Evolutionary conservation across 2,329 filamentous ascomycete genomes (phyloP), one percentile per base, ranked within the genome.

Genomic region (Alternaria solani): DNA sequence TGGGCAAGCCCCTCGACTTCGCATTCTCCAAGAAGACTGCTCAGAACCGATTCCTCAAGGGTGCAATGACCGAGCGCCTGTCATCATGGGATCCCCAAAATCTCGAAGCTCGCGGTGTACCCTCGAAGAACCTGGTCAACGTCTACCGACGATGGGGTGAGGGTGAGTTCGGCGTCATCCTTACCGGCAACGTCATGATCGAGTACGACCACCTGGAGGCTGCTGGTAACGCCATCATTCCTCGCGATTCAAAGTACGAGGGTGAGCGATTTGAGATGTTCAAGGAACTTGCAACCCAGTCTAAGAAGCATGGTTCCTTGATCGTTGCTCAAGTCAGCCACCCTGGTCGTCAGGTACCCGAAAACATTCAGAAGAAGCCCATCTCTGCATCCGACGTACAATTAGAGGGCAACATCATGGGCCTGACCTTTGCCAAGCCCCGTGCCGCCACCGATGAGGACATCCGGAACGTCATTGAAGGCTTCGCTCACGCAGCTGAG

Each of bases 41-140:
- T 2, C 84, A 83, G 42, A 91, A 91, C 72, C 82, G 88, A n/a
- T 88, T 90, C 69, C 75, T 90, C 64, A 91, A 91, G 75, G 87
- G 81, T 6, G 85, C 89, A 42, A 90, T 91, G 88, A 86, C 86
- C 2, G 89, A 91, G 73, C 80, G 84, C 7, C 78, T 90, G 14
- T 86, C 87, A 0, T 87, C 84, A 5, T 91, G 87, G 86, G 81
- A 86, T 59, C 79, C 84, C 7, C 82, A 82, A 25, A 81, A 86
- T 57, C 66, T 85, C 8, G 75, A 82, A 23, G 81, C 81, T 4
- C 83, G 88, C 42, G 84, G 86, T 25, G 77, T 89, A 5, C 84
- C 86, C 7, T 81, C 81, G 12, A 81, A 83, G 63, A 79, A 84
- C 55, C 84, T 84, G 53, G 78, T 87, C 41, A 90, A 90, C 75